Conservation (phyloP, 139 green algal species). For the Eudorina sp. region DNA sequence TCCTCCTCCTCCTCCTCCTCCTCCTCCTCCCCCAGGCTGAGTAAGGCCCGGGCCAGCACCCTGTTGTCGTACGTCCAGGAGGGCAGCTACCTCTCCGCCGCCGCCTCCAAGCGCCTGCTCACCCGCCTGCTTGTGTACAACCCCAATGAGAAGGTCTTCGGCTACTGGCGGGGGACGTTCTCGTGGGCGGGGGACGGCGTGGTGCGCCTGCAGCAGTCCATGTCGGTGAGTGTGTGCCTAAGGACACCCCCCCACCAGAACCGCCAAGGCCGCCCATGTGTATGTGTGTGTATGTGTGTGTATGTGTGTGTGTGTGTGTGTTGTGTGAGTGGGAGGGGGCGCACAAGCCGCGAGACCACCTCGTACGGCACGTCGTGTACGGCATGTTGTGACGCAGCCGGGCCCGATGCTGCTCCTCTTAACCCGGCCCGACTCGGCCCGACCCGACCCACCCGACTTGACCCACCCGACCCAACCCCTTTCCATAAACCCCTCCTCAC, state of each 20-base stretch:
- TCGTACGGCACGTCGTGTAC: no score
- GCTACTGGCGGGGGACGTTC: conserved; percentile 41
- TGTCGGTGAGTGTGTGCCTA: background rate
- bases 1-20: background rate
- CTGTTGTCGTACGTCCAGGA: conserved; percentile 51
- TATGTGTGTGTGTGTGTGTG: background rate
- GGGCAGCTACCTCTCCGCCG: conserved; percentile 41
- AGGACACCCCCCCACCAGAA: no score
- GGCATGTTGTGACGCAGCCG: no score
- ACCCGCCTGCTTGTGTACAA: conserved; percentile 48
- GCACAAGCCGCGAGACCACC: no score
- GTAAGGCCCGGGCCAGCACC: background rate
- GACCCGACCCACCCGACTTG: no score
- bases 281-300: background rate
- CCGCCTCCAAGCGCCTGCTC: conserved; percentile 2
- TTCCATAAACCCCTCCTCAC: no score
- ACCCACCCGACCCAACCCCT: no score
- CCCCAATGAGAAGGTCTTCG: conserved; percentile 46
- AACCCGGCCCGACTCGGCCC: no score
- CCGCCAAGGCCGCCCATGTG: background rate
- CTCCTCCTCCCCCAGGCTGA: background rate
- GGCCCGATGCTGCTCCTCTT: no score
- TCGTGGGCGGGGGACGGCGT: conserved; percentile 42
- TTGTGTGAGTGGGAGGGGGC: no score
- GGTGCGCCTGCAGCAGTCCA: conserved; percentile 34